Evolutionary conservation across 176 grass and related monocot species (phyloP).

Genomic region (Typha latifolia): DNA sequence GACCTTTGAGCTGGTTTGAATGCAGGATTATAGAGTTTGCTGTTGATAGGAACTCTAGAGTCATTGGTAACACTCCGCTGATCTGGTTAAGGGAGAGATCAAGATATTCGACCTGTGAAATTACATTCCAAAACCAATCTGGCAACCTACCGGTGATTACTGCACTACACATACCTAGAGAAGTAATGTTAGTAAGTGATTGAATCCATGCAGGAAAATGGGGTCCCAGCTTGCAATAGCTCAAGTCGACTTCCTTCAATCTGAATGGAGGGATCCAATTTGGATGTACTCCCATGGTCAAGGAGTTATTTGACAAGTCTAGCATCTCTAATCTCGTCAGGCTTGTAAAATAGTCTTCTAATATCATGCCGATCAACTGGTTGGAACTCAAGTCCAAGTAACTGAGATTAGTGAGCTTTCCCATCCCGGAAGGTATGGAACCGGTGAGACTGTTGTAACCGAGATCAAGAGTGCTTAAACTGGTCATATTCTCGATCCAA

Average conservation of each 20-base stretch:
- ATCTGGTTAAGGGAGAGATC: constrained; percentile 32
- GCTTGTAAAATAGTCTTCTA: constrained; percentile 8
- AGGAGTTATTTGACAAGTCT: constrained; percentile 6
- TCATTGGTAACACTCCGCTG: constrained; percentile 6
- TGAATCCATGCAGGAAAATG: constrained; percentile 39
- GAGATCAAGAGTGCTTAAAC: constrained; percentile 12
- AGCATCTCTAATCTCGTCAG: constrained; percentile 17
- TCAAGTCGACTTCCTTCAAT: not conserved
- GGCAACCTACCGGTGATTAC: constrained; percentile 36
- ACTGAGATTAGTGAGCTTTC: not conserved
- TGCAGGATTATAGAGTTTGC: not conserved
- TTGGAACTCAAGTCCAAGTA: constrained; percentile 6
- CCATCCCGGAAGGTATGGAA: not conserved
- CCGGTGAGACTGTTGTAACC: not conserved
- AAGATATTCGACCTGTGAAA: not conserved
- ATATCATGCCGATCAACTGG: constrained; percentile 3
- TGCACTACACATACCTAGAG: constrained; percentile 28
- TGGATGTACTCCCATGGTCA: constrained; percentile 14
- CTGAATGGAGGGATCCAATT: constrained; percentile 46
- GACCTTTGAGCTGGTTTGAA: constrained; percentile 30
- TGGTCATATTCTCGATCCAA: not conserved
- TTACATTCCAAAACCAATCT: constrained; percentile 36
- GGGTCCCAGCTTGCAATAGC: constrained; percentile 33
- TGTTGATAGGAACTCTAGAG: not conserved
- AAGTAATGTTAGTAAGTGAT: constrained; percentile 4